Evolutionary conservation across 805 yeast species (phyloP), one percentile per base, ranked within the genome.

Genomic region (Candida quercuum): DNA sequence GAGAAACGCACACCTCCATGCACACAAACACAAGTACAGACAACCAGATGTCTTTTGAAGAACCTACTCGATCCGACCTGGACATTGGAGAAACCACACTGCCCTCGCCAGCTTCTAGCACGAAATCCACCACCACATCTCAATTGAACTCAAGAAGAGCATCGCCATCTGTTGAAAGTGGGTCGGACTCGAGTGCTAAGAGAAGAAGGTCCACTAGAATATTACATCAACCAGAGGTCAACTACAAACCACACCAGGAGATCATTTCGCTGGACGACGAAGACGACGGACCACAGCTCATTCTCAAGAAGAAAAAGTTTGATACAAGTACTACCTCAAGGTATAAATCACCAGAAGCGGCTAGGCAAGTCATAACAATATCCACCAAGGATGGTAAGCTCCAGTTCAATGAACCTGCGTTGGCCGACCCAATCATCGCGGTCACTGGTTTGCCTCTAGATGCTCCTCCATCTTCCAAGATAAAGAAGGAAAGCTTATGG

Each of bases 371-470:
- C 13, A 15, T 21, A 3, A 15, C 28, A 14, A 3, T 17, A 14
- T 6, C 27, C 11, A 28, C 22, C 20, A 29, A 28, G n/a, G 29
- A 36, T 32, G 36, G 39, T 5, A 23, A 39, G 19, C 19, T 41
- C 5, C 35, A 40, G 13, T 58, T 56, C 22, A 56, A 64, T 16
- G 93, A 86, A 49, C 88, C 89, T 3, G 68, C 66, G 14, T 56
- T 69, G 24, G 71, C 76, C 1, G 71, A 67, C 26, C 77, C 82
- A 0, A 56, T 63, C 10, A 78, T 85, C 29, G 69, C 72, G 10
- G 76, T 76, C 27, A 81, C 91, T 0, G 96, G 96, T 2, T 66
- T 77, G 28, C 82, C 93, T 4, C 59, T 87, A 37, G 86, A 77
- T 45, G 68, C 74, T n/a, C 68, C 70, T 6, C 96, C 96, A 8